phyloP scores from a whole-genome alignment of 768 basidiomycete species.

The Holtermannia corniformis region DNA sequence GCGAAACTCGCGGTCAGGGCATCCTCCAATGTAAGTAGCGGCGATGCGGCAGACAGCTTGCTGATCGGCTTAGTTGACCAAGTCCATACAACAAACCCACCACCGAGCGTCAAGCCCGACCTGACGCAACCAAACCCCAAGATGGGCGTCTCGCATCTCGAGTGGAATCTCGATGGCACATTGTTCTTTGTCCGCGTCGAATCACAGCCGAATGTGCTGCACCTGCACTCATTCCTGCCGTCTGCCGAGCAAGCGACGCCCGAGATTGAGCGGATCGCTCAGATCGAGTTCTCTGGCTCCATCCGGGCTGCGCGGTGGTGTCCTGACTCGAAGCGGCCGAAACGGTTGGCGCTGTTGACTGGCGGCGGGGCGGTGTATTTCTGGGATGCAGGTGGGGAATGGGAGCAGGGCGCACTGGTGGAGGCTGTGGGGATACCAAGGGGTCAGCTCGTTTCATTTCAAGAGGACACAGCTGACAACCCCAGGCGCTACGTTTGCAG shows the following conservation, averaged over 20 bases:
- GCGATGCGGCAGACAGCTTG: constrained; percentile 30
- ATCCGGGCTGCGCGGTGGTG: constrained; percentile 70
- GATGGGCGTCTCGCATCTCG: constrained; percentile 60
- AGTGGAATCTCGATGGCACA: constrained; percentile 71
- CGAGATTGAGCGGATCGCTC: constrained; percentile 13
- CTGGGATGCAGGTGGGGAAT: constrained; percentile 36
- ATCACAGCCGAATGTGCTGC: constrained; percentile 49
- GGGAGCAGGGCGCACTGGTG: constrained; percentile 48
- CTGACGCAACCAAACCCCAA: constrained; percentile 57
- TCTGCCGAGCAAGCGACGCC: constrained; percentile 45
- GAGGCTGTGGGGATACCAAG: constrained; percentile 84
- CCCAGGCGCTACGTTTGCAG: constrained; percentile 57
- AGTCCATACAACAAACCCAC: constrained; percentile 1
- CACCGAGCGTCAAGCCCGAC: constrained; percentile 44
- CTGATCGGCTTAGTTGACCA: constrained; percentile 20
- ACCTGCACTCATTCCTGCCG: constrained; percentile 64
- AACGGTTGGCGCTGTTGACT: constrained; percentile 10
- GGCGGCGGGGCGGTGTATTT: constrained; percentile 20
- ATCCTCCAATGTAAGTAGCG: constrained; percentile 65
- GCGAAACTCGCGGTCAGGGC: constrained; percentile 70
- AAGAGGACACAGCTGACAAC: not conserved
- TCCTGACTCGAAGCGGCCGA: constrained; percentile 45
- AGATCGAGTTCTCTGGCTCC: constrained; percentile 54
- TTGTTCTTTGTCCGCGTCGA: constrained; percentile 55
- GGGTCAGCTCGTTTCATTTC: constrained; percentile 48